Percentiles rank a stretch among this genome's conserved stretches.
Conservation (phyloP, 148 eudicot species). For the Mesembryanthemum crystallinum region DNA sequence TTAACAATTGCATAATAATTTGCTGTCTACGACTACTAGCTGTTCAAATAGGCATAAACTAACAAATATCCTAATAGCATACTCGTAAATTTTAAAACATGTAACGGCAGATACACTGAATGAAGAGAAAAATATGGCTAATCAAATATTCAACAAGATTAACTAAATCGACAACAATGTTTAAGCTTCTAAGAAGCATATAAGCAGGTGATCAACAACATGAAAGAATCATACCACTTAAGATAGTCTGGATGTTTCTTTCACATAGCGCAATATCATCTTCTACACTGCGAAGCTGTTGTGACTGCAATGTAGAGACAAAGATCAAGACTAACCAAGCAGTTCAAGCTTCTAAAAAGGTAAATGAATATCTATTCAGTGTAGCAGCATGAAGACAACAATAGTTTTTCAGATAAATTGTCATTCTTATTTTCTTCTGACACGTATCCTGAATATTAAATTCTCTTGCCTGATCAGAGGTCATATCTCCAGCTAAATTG, state of each 20-base stretch:
- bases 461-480: not conserved
- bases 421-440: not conserved
- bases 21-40: not conserved
- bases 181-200: not conserved
- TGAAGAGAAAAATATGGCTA: not conserved
- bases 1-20: not conserved
- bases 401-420: not conserved
- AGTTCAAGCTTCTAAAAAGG: not conserved
- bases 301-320: slow-evolving; percentile 36
- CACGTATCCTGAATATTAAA: not conserved
- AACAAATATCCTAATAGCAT: not conserved
- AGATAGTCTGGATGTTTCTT: slow-evolving; percentile 41
- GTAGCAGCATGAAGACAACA: not conserved
- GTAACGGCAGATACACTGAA: not conserved
- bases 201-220: not conserved
- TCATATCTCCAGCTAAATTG: not conserved
- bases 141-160: not conserved
- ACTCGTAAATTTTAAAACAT: not conserved
- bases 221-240: slow-evolving; percentile 40
- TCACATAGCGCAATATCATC: slow-evolving; percentile 54
- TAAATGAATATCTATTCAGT: not conserved
- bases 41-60: not conserved
- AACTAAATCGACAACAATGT: not conserved
- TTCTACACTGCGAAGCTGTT: slow-evolving; percentile 35
- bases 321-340: slow-evolving; percentile 10